Percentiles rank a stretch among this genome's conserved stretches.
Conservation (phyloP, 257 asterid genomes). For the Nicotiana knightiana region DNA sequence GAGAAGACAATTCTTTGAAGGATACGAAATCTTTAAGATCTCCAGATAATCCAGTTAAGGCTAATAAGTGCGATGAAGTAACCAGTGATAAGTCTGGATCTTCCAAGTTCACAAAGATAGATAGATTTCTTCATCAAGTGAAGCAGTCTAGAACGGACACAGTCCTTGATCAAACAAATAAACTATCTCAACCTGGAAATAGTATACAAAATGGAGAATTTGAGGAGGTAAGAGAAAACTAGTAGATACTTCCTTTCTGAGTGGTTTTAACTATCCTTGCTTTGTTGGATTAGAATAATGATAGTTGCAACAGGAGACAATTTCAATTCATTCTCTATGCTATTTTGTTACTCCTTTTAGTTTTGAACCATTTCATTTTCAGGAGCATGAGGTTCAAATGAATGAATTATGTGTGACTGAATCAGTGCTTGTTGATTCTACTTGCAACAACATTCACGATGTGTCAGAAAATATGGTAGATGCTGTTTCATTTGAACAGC, state of each 20-base stretch:
- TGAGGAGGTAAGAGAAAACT: conserved; percentile 9
- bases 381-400: conserved; percentile 34
- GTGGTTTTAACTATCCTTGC: neutral
- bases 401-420: conserved; percentile 21
- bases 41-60: conserved; percentile 22
- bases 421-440: conserved; percentile 29
- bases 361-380: conserved; percentile 19
- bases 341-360: conserved; percentile 3
- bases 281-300: neutral
- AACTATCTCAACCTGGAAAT: conserved; percentile 29
- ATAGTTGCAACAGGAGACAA: neutral
- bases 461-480: conserved; percentile 23
- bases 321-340: neutral
- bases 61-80: conserved; percentile 29
- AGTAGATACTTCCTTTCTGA: neutral
- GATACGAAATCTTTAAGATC: conserved; percentile 25
- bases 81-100: conserved; percentile 23
- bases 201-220: conserved; percentile 9
- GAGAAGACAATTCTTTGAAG: conserved; percentile 33
- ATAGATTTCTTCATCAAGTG: conserved; percentile 19
- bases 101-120: conserved; percentile 31
- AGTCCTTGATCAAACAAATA: conserved; percentile 16
- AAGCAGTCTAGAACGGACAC: conserved; percentile 13
- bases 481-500: conserved; percentile 31
- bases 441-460: conserved; percentile 24